Percentiles rank a stretch among this genome's conserved stretches.
Conservation (phyloP, 2,329 filamentous ascomycete species). For the Pseudogymnoascus sp. region DNA sequence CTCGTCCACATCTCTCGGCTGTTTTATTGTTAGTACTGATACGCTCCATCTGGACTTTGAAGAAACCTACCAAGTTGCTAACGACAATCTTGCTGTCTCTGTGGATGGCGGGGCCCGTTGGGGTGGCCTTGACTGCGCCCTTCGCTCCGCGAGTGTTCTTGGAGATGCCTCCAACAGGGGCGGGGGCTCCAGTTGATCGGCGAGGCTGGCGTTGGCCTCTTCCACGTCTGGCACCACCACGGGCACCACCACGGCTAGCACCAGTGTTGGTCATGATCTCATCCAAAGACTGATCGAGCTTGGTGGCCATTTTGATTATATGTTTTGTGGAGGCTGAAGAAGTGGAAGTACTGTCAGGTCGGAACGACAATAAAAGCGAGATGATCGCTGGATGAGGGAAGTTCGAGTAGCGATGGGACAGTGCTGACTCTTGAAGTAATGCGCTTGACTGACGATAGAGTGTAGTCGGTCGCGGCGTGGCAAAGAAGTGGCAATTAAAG, state of each 20-base stretch:
- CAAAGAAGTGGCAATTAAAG: conserved; percentile 21
- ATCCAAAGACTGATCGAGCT: conserved; percentile 94
- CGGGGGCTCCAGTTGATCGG: conserved; percentile 35
- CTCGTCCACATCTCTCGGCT: conserved; percentile 97
- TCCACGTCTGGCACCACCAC: conserved; percentile 36
- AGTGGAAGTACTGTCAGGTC: conserved; percentile 26
- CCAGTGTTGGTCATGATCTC: conserved; percentile 74
- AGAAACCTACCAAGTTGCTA: conserved; percentile 80
- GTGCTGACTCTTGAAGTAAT: conserved; percentile 24
- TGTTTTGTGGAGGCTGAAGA: conserved; percentile 16
- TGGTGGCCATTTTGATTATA: conserved; percentile 68
- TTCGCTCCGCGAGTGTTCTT: conserved; percentile 56
- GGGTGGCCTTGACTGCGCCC: conserved; percentile 51
- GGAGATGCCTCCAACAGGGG: conserved; percentile 84
- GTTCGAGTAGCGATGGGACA: conserved; percentile 20
- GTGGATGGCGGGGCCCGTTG: conserved; percentile 55
- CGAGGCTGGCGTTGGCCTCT: conserved; percentile 37
- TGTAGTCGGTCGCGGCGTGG: conserved; percentile 22
- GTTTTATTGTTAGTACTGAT: conserved; percentile 14
- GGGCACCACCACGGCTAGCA: conserved; percentile 14
- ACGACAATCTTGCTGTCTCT: conserved; percentile 95
- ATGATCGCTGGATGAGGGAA: conserved; percentile 21
- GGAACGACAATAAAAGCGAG: conserved; percentile 22
- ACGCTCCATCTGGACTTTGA: neutral
- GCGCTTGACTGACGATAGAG: conserved; percentile 21